phyloP scores from a whole-genome alignment of 257 asterid genomes.

The Solanum ahanhuiri region DNA sequence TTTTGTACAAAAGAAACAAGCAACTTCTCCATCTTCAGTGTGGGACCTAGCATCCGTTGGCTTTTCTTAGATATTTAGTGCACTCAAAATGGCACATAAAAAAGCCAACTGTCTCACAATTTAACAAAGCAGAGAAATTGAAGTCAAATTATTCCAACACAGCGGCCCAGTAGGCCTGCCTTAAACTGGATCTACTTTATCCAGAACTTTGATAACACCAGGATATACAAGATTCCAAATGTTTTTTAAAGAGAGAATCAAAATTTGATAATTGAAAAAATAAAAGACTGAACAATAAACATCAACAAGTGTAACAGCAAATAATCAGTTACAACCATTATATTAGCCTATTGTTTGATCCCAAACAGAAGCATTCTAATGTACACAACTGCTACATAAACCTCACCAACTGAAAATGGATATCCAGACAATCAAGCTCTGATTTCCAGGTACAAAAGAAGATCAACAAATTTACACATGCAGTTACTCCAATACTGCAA shows the following conservation, averaged over 20 bases:
- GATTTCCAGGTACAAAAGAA: neutral
- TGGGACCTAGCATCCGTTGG: neutral
- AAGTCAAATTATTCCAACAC: neutral
- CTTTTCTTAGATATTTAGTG: neutral
- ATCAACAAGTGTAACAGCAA: constrained; percentile 8
- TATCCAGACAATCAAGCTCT: neutral
- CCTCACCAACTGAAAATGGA: constrained; percentile 3
- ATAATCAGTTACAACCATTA: constrained; percentile 16
- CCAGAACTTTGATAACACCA: neutral
- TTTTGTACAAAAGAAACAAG: neutral
- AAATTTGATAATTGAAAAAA: neutral
- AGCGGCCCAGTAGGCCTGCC: neutral
- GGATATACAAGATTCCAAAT: neutral
- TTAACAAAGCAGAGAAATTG: neutral
- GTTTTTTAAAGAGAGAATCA: neutral
- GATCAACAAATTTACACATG: neutral
- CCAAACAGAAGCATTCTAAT: constrained; percentile 18
- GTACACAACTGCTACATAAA: constrained; percentile 17
- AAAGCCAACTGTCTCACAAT: neutral
- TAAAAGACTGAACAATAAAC: neutral
- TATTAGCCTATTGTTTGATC: constrained; percentile 13
- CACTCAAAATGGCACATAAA: neutral
- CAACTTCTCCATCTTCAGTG: neutral
- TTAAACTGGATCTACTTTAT: neutral
- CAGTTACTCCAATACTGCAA: constrained; percentile 45